Base-by-base conservation (phyloP, 106 monocot species). In the Ottelia alismoides region DNA sequence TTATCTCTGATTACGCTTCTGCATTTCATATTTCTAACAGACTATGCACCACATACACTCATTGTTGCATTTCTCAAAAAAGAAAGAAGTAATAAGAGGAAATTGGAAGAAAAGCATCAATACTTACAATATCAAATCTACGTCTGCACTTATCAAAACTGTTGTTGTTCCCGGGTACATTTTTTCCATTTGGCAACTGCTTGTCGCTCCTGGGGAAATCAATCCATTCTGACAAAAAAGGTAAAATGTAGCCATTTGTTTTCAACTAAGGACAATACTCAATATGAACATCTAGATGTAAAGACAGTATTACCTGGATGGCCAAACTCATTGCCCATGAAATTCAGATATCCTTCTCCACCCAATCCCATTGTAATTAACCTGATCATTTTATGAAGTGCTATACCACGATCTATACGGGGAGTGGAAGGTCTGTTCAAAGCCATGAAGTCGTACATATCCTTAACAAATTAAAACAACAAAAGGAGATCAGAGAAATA, bases 261-360 rank as follows among this genome's bases (percentile, higher is more conserved):
- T 40, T 40, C 22, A 17, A 6, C 4, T 22, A 17, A 28, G 29
- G 1, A 26, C 19, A 21, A 60, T 23, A 25, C 27, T 25, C 22
- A 44, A 1, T 25, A 58, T 24, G 40, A 16, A 16, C 6, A 43
- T 43, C 6, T 7, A 43, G 40, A 43, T 43, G 40, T n/a, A n/a
- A n/a, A 43, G 59, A 23, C 29, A 58, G 28, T 19, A 20, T 66
- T 76, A 89, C 94, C 94, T 52, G 96, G 82, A 74, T 98, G 96
- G 19, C 89, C 89, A 85, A 98, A 98, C 61, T 98, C 96, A 82
- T 98, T 98, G 50, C 96, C 96, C 96, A 98, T 98, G 54, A 98
- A 98, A 82, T 98, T 98, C 0, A 98, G 89, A 73, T 98, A 98
- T 23, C 96, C 89, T 79, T 98, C 96, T 26, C 96, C 96, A 32